A percentile compares a stretch with the other conserved stretches of the same genome.
These are phyloP conservation scores for Exophiala viscosa DNA, from an alignment of 2,329 filamentous ascomycete species.

Conservation along the genomic window DNA sequence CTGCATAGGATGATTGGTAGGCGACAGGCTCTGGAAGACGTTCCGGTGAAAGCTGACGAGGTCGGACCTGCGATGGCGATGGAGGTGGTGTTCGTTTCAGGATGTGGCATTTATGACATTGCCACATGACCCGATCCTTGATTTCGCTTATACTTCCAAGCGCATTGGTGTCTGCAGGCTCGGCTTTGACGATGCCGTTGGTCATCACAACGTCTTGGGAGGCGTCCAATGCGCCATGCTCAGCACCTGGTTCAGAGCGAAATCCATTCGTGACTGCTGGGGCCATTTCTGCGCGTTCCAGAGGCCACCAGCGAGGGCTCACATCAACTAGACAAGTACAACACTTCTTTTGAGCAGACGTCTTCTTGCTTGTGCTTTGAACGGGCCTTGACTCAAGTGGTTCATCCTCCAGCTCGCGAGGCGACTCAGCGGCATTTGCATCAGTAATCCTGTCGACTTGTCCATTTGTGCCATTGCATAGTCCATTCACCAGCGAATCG, in stretches of 20 bases:
- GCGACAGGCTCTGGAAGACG: conserved; percentile 21
- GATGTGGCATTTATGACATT: conserved; percentile 71
- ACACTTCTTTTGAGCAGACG: conserved; percentile 33
- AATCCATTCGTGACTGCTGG: conserved; percentile 13
- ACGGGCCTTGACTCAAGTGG: conserved; percentile 1
- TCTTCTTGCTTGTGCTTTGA: conserved; percentile 4
- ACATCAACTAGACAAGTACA: conserved; percentile 38
- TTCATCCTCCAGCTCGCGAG: conserved; percentile 15
- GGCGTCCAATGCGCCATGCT: conserved; percentile 1
- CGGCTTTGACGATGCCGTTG: conserved; percentile 28
- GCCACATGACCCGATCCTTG: conserved; percentile 48
- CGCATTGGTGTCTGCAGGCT: conserved; percentile 26
- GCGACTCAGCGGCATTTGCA: conserved; percentile 24
- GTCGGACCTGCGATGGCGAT: conserved; percentile 27
- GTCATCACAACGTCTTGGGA: conserved; percentile 16
- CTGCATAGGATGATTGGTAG: conserved; percentile 31
- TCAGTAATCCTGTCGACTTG: conserved; percentile 18
- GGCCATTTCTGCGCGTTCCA: conserved; percentile 28
- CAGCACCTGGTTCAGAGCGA: conserved; percentile 1
- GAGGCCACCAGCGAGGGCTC: conserved; percentile 60
- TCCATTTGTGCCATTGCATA: conserved; percentile 15
- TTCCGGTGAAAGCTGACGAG: conserved; percentile 32
- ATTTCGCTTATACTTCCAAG: conserved; percentile 29
- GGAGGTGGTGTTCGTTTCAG: conserved; percentile 36
- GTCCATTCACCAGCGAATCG: conserved; percentile 52